Base-by-base conservation (phyloP, 176 grass and related monocot species). In the Carex cristatella region DNA sequence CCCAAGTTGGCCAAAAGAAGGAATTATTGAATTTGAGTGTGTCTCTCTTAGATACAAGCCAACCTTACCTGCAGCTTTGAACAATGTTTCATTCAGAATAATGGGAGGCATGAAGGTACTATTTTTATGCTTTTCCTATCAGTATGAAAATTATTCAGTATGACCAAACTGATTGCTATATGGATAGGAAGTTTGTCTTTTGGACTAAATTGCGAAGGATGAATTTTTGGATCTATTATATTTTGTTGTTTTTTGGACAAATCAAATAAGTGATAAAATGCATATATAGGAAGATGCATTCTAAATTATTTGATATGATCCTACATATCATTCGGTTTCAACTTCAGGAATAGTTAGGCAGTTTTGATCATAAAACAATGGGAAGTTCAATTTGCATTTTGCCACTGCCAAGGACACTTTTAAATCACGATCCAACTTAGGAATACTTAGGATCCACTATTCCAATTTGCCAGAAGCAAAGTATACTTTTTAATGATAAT, bases 21-120 rank as follows among this genome's bases (percentile, higher is more conserved):
- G 95, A 81, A 91, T 56, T 46, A 92, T 94, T 78, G 92, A 89
- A 82, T 94, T 98, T 88, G 88, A 93, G 61, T 85, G 83, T 89
- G 89, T 98, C 76, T 91, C 86, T 81, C 91, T 98, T 35, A 92
- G 77, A 90, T 98, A 98, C 84, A 94, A 89, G 60, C 84, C 86
- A 54, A 87, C 90, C 31, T 71, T 98, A 79, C 91, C 92, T 42
- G 82, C 88, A 4, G 92, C 92, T 88, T 87, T 98, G 81, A 87
- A 85, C 63, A 90, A 85, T 30, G 83, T 98, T 33, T 93, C 92
- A 35, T 98, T 98, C 58, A 70, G 74, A 86, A 90, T 93, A 84
- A 84, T 58, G 80, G 86, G 92, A 69, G 89, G 92, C 70, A 91
- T 89, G 84, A 90, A 98, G 95, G 95, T 98, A 86, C 2, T 9